Evolutionary conservation across 495 filamentous ascomycete species (phyloP).

Genomic region (Echria macrotheca): DNA sequence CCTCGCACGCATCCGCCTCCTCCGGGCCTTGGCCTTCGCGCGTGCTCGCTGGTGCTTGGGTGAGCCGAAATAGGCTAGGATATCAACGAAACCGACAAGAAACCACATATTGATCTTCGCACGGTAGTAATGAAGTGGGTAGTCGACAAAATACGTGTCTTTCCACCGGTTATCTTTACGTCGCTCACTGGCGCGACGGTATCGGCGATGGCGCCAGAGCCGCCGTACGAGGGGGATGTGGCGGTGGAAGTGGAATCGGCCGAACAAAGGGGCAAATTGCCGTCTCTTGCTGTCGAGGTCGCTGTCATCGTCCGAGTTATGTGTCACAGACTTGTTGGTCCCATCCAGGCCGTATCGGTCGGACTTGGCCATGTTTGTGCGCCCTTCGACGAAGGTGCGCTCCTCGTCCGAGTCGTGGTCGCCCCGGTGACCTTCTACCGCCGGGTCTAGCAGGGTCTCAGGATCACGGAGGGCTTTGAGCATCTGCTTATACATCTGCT

Average conservation of each 20-base stretch:
- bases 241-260: conserved; percentile 8
- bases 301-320: background rate
- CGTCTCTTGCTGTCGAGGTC: background rate
- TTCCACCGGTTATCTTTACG: conserved; percentile 10
- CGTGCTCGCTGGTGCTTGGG: too few relatives aligned
- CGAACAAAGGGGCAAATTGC: conserved; percentile 10
- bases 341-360: background rate
- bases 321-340: background rate
- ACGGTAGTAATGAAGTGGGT: conserved; percentile 8
- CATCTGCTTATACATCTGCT: conserved; percentile 3
- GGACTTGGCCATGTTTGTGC: background rate
- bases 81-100: too few relatives aligned
- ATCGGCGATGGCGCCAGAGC: conserved; percentile 9
- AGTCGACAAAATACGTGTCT: conserved; percentile 9
- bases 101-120: too few relatives aligned
- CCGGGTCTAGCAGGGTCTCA: background rate
- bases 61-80: too few relatives aligned
- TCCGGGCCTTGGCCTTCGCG: too few relatives aligned
- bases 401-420: conserved; percentile 16
- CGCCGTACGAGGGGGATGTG: conserved; percentile 6
- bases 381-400: background rate
- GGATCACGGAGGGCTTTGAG: conserved; percentile 3
- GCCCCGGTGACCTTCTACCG: background rate
- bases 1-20: too few relatives aligned
- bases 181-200: background rate